A percentile compares a stretch with the other conserved stretches of the same genome.
Conservation (phyloP, 2,329 filamentous ascomycete genomes). For the Claviceps quebecensis region DNA sequence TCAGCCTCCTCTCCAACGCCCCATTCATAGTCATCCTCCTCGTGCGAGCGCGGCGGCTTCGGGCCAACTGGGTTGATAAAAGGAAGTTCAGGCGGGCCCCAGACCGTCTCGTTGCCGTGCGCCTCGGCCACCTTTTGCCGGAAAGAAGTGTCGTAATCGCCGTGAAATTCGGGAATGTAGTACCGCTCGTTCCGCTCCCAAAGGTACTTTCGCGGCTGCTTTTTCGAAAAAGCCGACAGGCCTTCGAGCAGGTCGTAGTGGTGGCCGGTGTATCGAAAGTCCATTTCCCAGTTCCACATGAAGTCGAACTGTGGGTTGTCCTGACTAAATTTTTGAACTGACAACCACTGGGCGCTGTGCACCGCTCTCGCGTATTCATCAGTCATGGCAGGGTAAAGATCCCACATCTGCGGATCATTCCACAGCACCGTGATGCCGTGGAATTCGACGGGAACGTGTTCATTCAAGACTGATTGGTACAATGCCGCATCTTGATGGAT, state of each 20-base stretch:
- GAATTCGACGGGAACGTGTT: slow-evolving; percentile 56
- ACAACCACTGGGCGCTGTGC: slow-evolving; percentile 54
- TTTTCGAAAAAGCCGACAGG: slow-evolving; percentile 46
- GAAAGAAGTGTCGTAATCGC: slow-evolving; percentile 53
- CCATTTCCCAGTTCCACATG: slow-evolving; percentile 82
- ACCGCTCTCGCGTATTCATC: slow-evolving; percentile 40
- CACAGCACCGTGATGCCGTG: slow-evolving; percentile 58
- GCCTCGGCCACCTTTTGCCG: slow-evolving; percentile 45
- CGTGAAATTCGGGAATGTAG: slow-evolving; percentile 57
- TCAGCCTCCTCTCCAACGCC: slow-evolving; percentile 65
- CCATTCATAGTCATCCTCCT: slow-evolving; percentile 58
- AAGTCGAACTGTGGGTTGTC: slow-evolving; percentile 69
- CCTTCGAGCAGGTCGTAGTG: slow-evolving; percentile 67
- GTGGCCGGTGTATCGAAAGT: slow-evolving; percentile 65
- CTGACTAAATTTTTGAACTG: slow-evolving; percentile 61
- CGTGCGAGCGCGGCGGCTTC: slow-evolving; percentile 42
- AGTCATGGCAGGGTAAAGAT: slow-evolving; percentile 63
- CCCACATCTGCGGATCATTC: slow-evolving; percentile 59
- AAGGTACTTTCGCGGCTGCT: slow-evolving; percentile 55
- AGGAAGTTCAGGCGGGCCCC: slow-evolving; percentile 49
- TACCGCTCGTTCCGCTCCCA: slow-evolving; percentile 64
- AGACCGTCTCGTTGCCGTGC: slow-evolving; percentile 42
- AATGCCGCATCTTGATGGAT: slow-evolving; percentile 45
- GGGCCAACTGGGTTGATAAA: slow-evolving; percentile 49
- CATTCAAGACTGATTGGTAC: slow-evolving; percentile 45